Conservation (phyloP, 495 filamentous ascomycete species). For the Lepraria neglecta region DNA sequence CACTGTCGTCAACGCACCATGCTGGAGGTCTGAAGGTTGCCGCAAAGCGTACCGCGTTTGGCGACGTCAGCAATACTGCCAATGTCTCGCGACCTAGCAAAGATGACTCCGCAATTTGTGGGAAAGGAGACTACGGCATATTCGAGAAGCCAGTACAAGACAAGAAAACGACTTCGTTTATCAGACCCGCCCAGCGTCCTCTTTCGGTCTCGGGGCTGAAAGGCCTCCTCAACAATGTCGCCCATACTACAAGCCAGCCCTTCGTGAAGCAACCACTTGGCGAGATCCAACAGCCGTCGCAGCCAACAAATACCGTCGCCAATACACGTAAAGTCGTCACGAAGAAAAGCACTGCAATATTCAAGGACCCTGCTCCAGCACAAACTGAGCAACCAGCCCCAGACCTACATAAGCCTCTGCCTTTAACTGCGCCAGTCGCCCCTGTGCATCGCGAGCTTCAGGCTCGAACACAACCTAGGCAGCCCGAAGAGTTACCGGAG, state of each 20-base stretch:
- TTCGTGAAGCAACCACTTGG: constrained; percentile 33
- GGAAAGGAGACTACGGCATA: constrained; percentile 41
- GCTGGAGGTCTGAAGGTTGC: constrained; percentile 57
- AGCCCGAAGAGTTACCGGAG: constrained; percentile 29
- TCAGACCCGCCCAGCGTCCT: constrained; percentile 61
- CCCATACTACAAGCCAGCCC: constrained; percentile 31
- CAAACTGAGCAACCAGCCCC: background rate
- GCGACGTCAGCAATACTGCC: constrained; percentile 69
- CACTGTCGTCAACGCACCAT: constrained; percentile 51
- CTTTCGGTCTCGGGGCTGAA: constrained; percentile 45
- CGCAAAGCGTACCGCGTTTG: constrained; percentile 69
- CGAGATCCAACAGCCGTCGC: constrained; percentile 34
- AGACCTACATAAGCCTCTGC: constrained; percentile 17
- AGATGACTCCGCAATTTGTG: constrained; percentile 47
- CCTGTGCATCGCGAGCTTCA: constrained; percentile 30
- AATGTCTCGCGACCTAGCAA: constrained; percentile 45
- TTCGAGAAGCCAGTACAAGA: constrained; percentile 46
- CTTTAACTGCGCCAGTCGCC: constrained; percentile 14
- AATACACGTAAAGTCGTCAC: constrained; percentile 44
- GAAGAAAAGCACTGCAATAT: constrained; percentile 60
- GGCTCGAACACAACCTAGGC: constrained; percentile 43
- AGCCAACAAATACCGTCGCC: constrained; percentile 23
- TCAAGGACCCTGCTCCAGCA: constrained; percentile 48
- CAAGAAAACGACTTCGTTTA: constrained; percentile 45
- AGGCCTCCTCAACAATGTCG: constrained; percentile 40